Conservation (phyloP, 1,284 basidiomycete species). For the Ustilago xerochloae region DNA sequence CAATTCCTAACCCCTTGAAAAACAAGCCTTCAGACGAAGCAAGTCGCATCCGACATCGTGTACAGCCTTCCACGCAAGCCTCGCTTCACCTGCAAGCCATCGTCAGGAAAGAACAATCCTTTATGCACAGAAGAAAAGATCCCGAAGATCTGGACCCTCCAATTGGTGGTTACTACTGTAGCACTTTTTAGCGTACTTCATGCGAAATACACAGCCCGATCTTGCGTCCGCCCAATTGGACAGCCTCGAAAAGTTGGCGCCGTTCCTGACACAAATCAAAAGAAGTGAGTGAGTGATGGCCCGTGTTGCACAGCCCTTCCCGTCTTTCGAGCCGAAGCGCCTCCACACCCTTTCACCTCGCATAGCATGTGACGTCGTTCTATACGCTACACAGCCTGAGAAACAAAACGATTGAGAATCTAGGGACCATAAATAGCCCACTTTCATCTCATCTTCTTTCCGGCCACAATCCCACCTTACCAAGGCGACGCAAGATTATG, state of each 20-base stretch:
- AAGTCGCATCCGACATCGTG: no score
- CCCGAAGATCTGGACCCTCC: no score
- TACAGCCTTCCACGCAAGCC: no score
- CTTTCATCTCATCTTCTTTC: neutral
- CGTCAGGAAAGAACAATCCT: neutral
- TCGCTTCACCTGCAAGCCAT: neutral
- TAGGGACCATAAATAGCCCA: neutral
- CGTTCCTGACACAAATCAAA: neutral
- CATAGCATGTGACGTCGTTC: constrained; percentile 3
- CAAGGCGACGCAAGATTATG: no score
- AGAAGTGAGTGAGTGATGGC: constrained; percentile 2
- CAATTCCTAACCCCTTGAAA: no score
- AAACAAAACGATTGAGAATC: neutral
- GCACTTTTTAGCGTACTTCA: constrained; percentile 3
- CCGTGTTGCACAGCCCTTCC: constrained; percentile 27
- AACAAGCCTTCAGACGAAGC: no score
- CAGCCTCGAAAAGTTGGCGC: neutral
- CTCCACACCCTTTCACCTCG: neutral
- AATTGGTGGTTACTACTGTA: no score
- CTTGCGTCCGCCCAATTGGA: neutral
- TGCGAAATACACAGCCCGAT: constrained; percentile 10
- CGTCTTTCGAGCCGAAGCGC: neutral
- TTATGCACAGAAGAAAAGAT: no score
- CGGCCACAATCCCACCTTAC: neutral
- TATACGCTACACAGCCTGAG: neutral